A percentile compares a stretch with the other conserved stretches of the same genome.
Evolutionary conservation across 441 rosid species (phyloP).

Genomic region (Melastoma candidum): DNA sequence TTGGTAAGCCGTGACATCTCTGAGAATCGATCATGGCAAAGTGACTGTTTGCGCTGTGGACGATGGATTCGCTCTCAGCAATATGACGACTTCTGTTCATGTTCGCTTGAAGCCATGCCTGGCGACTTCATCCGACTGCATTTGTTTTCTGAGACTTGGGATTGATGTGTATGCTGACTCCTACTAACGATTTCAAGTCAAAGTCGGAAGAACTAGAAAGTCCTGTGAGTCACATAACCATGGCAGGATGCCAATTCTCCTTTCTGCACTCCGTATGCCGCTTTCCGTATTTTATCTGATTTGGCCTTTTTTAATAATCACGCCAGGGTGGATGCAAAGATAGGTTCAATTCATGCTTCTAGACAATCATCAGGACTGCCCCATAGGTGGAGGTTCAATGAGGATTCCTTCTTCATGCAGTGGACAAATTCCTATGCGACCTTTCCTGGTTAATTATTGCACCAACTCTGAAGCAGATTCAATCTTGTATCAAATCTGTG

Average conservation of each 20-base stretch:
- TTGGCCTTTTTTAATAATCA: slow-evolving; percentile 20
- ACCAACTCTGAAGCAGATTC: slow-evolving; percentile 38
- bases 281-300: too few species aligned
- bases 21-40: slow-evolving; percentile 45
- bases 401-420: slow-evolving; percentile 43
- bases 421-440: slow-evolving; percentile 57
- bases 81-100: slow-evolving; percentile 39
- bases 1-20: slow-evolving; percentile 52
- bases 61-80: slow-evolving; percentile 18
- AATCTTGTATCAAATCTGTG: slow-evolving; percentile 47
- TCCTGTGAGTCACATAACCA: slow-evolving; percentile 24
- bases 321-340: slow-evolving; percentile 78
- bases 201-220: slow-evolving; percentile 20
- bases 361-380: slow-evolving; percentile 31
- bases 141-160: slow-evolving; percentile 68
- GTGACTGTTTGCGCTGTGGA: slow-evolving; percentile 37
- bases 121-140: slow-evolving; percentile 58
- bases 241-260: too few species aligned
- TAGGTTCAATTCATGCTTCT: slow-evolving; percentile 50
- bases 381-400: slow-evolving; percentile 57
- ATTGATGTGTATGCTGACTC: slow-evolving; percentile 63
- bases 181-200: slow-evolving; percentile 12
- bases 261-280: too few species aligned
- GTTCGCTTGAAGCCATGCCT: slow-evolving; percentile 67
- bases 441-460: slow-evolving; percentile 59